Evolutionary conservation across 768 basidiomycete genomes (phyloP).

Genomic region (Paxillus rubicundulus): DNA sequence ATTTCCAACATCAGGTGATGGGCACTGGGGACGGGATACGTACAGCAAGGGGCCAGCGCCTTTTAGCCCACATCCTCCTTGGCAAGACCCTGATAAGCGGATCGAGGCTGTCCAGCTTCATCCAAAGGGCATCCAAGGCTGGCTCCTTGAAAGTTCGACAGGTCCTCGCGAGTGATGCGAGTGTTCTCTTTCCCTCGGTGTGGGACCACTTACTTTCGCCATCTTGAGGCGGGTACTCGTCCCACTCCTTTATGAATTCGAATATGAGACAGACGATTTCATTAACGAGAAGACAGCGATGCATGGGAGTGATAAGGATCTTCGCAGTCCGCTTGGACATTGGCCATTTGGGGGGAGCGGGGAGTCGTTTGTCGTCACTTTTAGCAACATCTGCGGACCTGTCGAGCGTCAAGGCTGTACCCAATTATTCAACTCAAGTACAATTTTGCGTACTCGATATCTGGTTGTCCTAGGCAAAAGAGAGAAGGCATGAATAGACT

Average conservation of each 20-base stretch:
- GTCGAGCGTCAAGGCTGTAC: conserved; percentile 1
- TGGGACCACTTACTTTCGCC: conserved; percentile 13
- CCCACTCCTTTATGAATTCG: conserved; percentile 17
- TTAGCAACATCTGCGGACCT: conserved; percentile 2
- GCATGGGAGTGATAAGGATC: conserved; percentile 4
- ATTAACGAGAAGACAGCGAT: conserved; percentile 20
- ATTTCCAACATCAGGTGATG: neutral
- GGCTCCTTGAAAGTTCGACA: conserved; percentile 21
- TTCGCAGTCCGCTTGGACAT: neutral
- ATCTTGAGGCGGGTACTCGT: conserved; percentile 18
- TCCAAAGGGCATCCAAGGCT: conserved; percentile 29
- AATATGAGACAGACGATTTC: conserved; percentile 25
- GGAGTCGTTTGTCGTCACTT: neutral
- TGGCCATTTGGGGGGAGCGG: neutral
- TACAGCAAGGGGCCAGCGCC: conserved; percentile 19
- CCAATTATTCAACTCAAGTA: too few species aligned
- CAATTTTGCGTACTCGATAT: too few species aligned
- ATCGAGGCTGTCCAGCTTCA: conserved; percentile 27
- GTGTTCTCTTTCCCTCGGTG: conserved; percentile 18
- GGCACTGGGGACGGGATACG: neutral
- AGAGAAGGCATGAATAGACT: too few species aligned
- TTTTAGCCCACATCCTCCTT: conserved; percentile 25
- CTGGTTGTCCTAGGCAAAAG: too few species aligned
- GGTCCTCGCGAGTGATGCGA: conserved; percentile 27
- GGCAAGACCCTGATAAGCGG: conserved; percentile 26